phyloP scores from a whole-genome alignment of 495 filamentous ascomycete genomes.

The Daldinia bambusicola region DNA sequence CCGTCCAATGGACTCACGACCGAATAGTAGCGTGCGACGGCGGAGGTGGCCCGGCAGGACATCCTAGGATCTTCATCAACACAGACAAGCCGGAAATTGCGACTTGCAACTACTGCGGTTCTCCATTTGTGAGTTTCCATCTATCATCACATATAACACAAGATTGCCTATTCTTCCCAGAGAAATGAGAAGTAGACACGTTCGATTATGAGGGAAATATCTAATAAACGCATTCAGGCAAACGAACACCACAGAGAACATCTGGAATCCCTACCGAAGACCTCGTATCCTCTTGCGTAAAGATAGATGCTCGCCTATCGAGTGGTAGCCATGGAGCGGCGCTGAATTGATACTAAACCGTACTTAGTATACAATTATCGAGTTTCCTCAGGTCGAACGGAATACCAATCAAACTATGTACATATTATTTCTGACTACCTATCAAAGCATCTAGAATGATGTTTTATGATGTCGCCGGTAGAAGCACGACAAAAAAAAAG shows the following conservation, averaged over 20 bases:
- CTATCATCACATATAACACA: background rate
- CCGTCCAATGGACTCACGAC: conserved; percentile 89
- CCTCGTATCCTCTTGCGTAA: conserved; percentile 75
- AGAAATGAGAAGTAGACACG: background rate
- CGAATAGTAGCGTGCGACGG: conserved; percentile 88
- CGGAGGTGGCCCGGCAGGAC: conserved; percentile 89
- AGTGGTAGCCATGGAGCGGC: background rate
- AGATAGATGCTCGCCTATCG: background rate
- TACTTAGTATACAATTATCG: conserved; percentile 5
- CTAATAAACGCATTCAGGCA: conserved; percentile 65
- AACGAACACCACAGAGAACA: conserved; percentile 85
- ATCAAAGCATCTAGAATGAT: conserved; percentile 37
- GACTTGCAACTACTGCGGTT: conserved; percentile 91
- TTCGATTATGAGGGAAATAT: conserved; percentile 25
- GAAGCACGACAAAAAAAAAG: conserved; percentile 5
- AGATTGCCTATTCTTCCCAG: background rate
- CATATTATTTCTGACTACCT: conserved; percentile 36
- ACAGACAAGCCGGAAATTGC: conserved; percentile 95
- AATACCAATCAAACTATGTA: conserved; percentile 40
- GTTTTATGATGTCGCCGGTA: conserved; percentile 8
- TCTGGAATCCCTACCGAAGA: conserved; percentile 79
- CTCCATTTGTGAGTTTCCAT: conserved; percentile 82
- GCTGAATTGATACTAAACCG: background rate
- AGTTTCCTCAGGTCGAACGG: conserved; percentile 3
- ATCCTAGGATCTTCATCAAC: conserved; percentile 96